phyloP scores from a whole-genome alignment of 495 filamentous ascomycete species.

The Neurospora sp. region DNA sequence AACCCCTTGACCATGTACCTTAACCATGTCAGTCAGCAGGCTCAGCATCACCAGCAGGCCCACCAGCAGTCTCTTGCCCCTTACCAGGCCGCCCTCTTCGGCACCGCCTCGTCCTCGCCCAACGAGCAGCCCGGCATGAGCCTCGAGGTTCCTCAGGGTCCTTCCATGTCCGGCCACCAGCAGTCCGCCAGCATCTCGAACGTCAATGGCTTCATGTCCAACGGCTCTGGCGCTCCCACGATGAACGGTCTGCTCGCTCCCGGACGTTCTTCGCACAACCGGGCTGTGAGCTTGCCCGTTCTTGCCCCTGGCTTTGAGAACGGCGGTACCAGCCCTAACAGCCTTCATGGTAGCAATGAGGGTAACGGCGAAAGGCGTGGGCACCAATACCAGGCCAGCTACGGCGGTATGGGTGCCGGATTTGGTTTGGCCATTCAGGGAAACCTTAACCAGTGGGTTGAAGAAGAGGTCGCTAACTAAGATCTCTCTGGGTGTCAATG shows the following conservation, averaged over 20 bases:
- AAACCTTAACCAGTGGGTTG: slow-evolving; percentile 44
- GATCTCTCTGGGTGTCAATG: not conserved
- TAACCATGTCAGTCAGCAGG: slow-evolving; percentile 72
- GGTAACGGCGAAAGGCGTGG: slow-evolving; percentile 36
- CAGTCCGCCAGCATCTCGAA: slow-evolving; percentile 53
- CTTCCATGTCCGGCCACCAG: slow-evolving; percentile 43
- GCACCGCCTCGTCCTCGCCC: slow-evolving; percentile 46
- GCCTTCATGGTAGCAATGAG: slow-evolving; percentile 28
- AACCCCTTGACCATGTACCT: slow-evolving; percentile 96
- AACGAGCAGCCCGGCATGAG: slow-evolving; percentile 31
- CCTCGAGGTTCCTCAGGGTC: slow-evolving; percentile 46
- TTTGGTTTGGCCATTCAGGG: slow-evolving; percentile 43
- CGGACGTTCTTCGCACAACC: slow-evolving; percentile 64
- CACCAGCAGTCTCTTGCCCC: slow-evolving; percentile 51
- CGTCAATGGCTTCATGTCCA: slow-evolving; percentile 32
- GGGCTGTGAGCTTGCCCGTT: slow-evolving; percentile 74
- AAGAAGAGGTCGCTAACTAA: slow-evolving; percentile 46
- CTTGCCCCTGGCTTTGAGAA: slow-evolving; percentile 44
- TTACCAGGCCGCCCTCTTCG: slow-evolving; percentile 52
- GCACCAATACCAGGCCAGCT: slow-evolving; percentile 47
- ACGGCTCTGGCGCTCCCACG: slow-evolving; percentile 52
- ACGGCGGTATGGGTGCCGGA: slow-evolving; percentile 40
- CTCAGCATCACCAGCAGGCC: slow-evolving; percentile 64
- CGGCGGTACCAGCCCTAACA: slow-evolving; percentile 36
- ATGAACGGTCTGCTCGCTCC: slow-evolving; percentile 70